Evolutionary conservation across 169 alveolate genomes (phyloP).

Genomic region (Fabrea salina): DNA sequence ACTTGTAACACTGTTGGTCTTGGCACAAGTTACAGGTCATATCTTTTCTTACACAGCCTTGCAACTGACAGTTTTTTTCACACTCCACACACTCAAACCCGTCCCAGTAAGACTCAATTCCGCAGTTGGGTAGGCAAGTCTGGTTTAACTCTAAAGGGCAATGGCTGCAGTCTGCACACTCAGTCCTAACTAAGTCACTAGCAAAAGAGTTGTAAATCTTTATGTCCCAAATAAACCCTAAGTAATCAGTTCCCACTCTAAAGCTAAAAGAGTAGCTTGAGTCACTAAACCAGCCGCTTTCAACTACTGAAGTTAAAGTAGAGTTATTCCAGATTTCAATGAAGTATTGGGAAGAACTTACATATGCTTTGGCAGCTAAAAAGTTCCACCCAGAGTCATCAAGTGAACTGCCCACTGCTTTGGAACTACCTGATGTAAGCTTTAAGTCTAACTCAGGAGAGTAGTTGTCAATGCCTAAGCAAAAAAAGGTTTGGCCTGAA

Average conservation of each 20-base stretch:
- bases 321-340: too few species aligned
- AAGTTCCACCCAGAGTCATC: too few species aligned
- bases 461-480: background rate
- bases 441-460: too few species aligned
- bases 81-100: background rate
- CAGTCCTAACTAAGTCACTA: background rate
- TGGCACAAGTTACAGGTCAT: conserved; percentile 1
- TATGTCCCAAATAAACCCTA: background rate
- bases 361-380: background rate
- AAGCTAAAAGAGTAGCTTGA: background rate
- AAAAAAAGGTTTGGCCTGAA: background rate
- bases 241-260: background rate
- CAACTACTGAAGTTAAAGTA: too few species aligned
- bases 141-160: conserved; percentile 4
- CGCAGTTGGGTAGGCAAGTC: background rate
- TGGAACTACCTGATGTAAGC: too few species aligned
- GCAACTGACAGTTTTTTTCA: background rate
- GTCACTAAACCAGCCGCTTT: background rate
- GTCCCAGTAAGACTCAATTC: background rate
- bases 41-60: conserved; percentile 31
- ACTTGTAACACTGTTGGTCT: background rate
- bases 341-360: too few species aligned
- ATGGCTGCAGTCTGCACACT: background rate
- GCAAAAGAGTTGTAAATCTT: background rate
- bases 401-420: too few species aligned